These are phyloP conservation scores for Hypsizygus ulmarius DNA, from an alignment of 1,284 basidiomycete genomes.

Conservation along the genomic window DNA sequence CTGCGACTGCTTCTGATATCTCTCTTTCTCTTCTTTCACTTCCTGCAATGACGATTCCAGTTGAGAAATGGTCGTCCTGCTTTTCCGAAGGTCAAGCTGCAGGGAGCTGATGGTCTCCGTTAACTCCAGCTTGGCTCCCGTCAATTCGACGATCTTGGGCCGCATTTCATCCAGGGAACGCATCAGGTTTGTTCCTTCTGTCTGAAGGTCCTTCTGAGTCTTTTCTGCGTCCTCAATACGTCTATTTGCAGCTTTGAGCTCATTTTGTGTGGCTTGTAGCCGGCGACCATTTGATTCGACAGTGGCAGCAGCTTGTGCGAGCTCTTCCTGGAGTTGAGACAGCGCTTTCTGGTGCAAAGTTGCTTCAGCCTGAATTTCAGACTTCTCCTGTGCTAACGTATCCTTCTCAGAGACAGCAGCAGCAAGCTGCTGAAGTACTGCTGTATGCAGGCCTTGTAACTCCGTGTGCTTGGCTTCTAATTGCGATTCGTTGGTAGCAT, in stretches of 20 bases:
- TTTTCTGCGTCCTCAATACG: slow-evolving; percentile 74
- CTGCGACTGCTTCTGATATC: slow-evolving; percentile 42
- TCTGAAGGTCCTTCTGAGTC: slow-evolving; percentile 65
- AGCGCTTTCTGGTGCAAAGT: slow-evolving; percentile 44
- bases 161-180: slow-evolving; percentile 79
- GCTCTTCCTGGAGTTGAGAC: slow-evolving; percentile 54
- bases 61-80: slow-evolving; percentile 57
- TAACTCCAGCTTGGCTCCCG: slow-evolving; percentile 63
- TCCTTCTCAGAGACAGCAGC: slow-evolving; percentile 46
- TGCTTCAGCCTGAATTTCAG: slow-evolving; percentile 45
- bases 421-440: slow-evolving; percentile 42
- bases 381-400: slow-evolving; percentile 45
- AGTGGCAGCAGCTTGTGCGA: slow-evolving; percentile 53
- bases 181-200: slow-evolving; percentile 71
- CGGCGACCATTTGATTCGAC: slow-evolving; percentile 52
- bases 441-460: slow-evolving; percentile 41
- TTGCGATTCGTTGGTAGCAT: slow-evolving; percentile 41
- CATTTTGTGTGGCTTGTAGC: slow-evolving; percentile 57
- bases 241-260: slow-evolving; percentile 56
- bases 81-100: slow-evolving; percentile 49
- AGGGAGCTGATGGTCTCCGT: slow-evolving; percentile 59
- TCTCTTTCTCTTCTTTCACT: slow-evolving; percentile 46
- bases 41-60: slow-evolving; percentile 60
- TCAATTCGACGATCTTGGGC: slow-evolving; percentile 79
- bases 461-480: slow-evolving; percentile 45